Conservation (phyloP, 805 yeast genomes). For the Danielia oregonensis region DNA sequence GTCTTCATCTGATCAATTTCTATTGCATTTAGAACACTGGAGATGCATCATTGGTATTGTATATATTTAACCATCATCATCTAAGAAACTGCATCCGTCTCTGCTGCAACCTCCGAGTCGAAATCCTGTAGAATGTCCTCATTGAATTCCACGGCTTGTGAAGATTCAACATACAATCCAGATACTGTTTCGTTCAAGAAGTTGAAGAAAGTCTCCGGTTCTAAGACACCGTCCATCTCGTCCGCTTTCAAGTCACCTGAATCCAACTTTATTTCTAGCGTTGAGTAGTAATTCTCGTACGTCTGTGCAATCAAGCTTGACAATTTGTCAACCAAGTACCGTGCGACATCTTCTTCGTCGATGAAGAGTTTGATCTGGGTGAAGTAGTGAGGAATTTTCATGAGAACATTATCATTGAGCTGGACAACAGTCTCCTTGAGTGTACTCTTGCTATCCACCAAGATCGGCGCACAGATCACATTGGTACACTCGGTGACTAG, state of each 20-base stretch:
- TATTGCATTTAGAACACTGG: no score
- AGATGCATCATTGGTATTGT: no score
- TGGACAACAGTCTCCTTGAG: constrained; percentile 26
- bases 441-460: constrained; percentile 15
- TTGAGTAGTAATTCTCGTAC: constrained; percentile 52
- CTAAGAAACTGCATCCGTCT: no score
- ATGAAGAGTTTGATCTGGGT: constrained; percentile 52
- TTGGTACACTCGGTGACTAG: constrained; percentile 53
- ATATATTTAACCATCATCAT: no score
- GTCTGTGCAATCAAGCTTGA: constrained; percentile 50
- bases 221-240: constrained; percentile 50
- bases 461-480: constrained; percentile 45
- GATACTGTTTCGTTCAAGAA: constrained; percentile 40
- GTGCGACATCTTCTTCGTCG: constrained; percentile 45
- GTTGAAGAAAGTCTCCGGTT: constrained; percentile 55
- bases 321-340: constrained; percentile 28
- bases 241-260: constrained; percentile 20
- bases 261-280: constrained; percentile 23
- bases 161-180: constrained; percentile 18
- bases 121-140: no score
- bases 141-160: constrained; percentile 16
- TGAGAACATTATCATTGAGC: constrained; percentile 48
- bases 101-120: no score
- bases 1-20: no score
- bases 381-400: constrained; percentile 55